Evolutionary conservation across 208 protist species (phyloP), one percentile per base, ranked within the genome.

Genomic region (Crithidia sp.): DNA sequence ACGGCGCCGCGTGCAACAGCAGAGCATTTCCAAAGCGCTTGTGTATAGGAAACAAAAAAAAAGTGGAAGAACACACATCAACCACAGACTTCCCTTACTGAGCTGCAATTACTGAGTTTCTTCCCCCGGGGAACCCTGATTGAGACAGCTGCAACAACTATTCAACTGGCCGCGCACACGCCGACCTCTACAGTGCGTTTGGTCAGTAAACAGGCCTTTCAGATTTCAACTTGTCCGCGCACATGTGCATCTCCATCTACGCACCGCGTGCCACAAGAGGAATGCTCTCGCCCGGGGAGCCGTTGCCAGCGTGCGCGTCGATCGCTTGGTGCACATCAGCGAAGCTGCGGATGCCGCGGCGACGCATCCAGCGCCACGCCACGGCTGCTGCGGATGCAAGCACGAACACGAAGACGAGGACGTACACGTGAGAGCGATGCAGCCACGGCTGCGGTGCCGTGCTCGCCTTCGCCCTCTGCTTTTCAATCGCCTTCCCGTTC

Each of bases 301-400:
- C 74, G 47, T 60, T 67, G 40, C 66, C 59, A 7, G 53, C 7
- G n/a, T 28, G 61, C 5, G 45, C 60, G 16, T 73, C 52, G 17
- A 79, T 53, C 19, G 54, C 54, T 5, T 54, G n/a, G n/a, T 70
- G 67, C 13, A 57, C 63, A 16, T 71, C 74, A 2, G 74, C 60
- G 13, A 64, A 8, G 44, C 41, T 36, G 17, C n/a, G 14, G 0
- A 71, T 54, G 5, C 55, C 41, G 2, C 17, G 60, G 16, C 54
- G 44, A 5, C 40, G 71, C 17, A 76, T 16, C 14, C 12, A 61
- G 5, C 52, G 53, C 71, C 65, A 71, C 47, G 41, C 55, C 10
- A 56, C 17, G 2, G 59, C 71, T 0, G 45, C 65, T 5, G 36
- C 70, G 14, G 50, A 54, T n/a, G 67, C 66, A 10, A 82, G 58